phyloP scores from a whole-genome alignment of 2,329 filamentous ascomycete genomes.

The Trichothecium sympodiale region DNA sequence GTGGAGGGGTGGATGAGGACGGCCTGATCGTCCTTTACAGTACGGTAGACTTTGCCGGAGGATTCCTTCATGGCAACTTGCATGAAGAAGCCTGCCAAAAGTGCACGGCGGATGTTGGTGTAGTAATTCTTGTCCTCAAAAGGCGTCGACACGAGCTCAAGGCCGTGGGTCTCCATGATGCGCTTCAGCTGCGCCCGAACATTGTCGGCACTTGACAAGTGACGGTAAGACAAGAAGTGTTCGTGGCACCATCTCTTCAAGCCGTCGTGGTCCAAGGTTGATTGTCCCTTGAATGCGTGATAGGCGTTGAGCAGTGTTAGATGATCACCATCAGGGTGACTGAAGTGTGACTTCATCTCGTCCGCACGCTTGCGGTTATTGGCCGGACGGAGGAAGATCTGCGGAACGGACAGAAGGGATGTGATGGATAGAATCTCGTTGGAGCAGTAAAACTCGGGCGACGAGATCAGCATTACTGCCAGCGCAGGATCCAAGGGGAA shows the following conservation, averaged over 20 bases:
- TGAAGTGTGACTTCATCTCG: slow-evolving; percentile 93
- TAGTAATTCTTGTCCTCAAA: slow-evolving; percentile 98
- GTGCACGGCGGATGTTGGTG: slow-evolving; percentile 85
- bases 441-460: slow-evolving; percentile 95
- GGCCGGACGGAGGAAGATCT: slow-evolving; percentile 83
- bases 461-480: slow-evolving; percentile 95
- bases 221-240: slow-evolving; percentile 84
- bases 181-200: slow-evolving; percentile 84
- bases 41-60: slow-evolving; percentile 82
- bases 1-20: slow-evolving; percentile 91
- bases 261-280: slow-evolving; percentile 47
- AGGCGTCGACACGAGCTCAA: slow-evolving; percentile 78
- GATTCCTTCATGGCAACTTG: slow-evolving; percentile 92
- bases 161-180: slow-evolving; percentile 88
- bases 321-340: slow-evolving; percentile 88
- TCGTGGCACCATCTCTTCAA: slow-evolving; percentile 92
- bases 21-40: slow-evolving; percentile 91
- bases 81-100: slow-evolving; percentile 98
- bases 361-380: slow-evolving; percentile 82
- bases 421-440: slow-evolving; percentile 97
- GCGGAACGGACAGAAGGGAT: slow-evolving; percentile 84
- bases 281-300: slow-evolving; percentile 82
- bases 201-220: slow-evolving; percentile 85
- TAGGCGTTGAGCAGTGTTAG: slow-evolving; percentile 95
- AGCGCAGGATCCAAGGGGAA: slow-evolving; percentile 91